These are phyloP conservation scores for Pyrus pyrifolia DNA, from an alignment of 306 rosid species.

Conservation along the genomic window DNA sequence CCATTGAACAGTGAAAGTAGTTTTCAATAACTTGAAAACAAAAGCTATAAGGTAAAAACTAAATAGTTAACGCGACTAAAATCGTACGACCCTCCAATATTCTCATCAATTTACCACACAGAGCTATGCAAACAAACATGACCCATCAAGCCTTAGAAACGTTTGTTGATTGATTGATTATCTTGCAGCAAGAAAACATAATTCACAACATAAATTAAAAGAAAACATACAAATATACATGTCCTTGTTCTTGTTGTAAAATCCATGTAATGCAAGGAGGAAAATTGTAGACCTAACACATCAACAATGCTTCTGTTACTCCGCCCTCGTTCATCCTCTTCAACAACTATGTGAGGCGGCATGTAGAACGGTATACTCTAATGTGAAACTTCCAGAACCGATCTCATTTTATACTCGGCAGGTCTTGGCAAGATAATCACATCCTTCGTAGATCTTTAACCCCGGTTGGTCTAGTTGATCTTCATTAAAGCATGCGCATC, in stretches of 20 bases:
- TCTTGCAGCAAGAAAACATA: background rate
- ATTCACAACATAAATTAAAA: background rate
- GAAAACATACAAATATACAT: background rate
- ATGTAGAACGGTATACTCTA: background rate
- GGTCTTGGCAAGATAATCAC: conserved; percentile 59
- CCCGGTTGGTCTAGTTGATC: conserved; percentile 65
- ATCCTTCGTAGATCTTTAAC: conserved; percentile 68
- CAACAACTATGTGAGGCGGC: background rate
- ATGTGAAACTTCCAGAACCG: background rate
- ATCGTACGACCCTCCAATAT: no score
- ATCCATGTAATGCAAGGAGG: background rate
- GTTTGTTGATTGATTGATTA: background rate
- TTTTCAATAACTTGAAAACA: no score
- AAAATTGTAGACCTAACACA: background rate
- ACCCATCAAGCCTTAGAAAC: no score
- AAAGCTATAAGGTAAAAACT: no score
- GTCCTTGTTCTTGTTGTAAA: background rate
- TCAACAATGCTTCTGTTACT: background rate
- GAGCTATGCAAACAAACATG: no score
- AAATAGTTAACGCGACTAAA: no score
- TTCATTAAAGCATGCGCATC: conserved; percentile 84
- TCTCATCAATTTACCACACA: no score
- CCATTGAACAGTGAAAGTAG: no score
- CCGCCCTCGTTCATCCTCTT: background rate
- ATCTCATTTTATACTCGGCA: conserved; percentile 39